phyloP scores from a whole-genome alignment of 75 land plant genomes.

The Gnetum montanum region DNA sequence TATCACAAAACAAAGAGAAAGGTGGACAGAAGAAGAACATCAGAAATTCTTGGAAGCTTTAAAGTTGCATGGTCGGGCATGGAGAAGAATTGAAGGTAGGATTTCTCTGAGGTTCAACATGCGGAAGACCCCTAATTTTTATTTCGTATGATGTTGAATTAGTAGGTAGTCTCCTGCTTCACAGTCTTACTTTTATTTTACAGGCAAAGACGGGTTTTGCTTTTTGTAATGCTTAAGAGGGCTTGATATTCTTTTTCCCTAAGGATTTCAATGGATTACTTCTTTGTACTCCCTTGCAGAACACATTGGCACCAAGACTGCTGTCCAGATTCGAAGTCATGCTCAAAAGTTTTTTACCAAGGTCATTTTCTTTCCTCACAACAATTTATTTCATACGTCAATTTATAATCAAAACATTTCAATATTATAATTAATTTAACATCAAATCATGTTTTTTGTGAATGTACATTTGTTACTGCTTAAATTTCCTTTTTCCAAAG shows the following conservation, averaged over 20 bases:
- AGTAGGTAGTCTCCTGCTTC: no score
- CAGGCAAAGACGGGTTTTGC: not conserved
- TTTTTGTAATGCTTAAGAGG: no score
- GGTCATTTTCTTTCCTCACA: conserved; percentile 36
- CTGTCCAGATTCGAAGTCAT: conserved; percentile 95
- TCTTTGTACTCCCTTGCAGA: conserved; percentile 29
- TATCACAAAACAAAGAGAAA: conserved; percentile 69
- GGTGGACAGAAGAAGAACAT: conserved; percentile 80
- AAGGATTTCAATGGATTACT: not conserved
- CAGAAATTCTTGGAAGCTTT: conserved; percentile 67
- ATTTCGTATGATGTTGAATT: no score
- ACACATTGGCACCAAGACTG: conserved; percentile 93
- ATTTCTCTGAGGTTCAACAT: not conserved
- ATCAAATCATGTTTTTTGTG: no score
- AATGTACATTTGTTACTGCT: no score
- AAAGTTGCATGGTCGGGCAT: conserved; percentile 53
- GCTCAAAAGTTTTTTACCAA: conserved; percentile 95
- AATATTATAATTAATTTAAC: no score
- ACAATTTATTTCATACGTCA: not conserved
- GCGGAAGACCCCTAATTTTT: no score
- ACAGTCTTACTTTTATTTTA: not conserved
- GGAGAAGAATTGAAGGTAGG: conserved; percentile 47
- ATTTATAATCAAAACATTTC: not conserved
- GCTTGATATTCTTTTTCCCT: no score
- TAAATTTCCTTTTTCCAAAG: no score